Base-by-base conservation (phyloP, 345 rosid genomes). In the Brassica cretica region DNA sequence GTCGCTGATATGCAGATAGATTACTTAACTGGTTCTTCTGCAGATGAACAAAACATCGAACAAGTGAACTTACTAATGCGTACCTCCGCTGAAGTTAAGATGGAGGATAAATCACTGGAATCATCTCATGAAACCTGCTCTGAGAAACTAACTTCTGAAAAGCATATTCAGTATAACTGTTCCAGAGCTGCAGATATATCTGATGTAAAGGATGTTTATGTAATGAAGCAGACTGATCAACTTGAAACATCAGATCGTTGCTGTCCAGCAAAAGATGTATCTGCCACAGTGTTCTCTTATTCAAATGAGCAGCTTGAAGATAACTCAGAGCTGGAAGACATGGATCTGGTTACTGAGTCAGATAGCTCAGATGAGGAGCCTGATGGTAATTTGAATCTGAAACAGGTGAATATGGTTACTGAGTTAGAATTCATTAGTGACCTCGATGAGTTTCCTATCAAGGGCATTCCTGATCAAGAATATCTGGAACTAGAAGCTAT, bases 281-380 rank as follows among this genome's bases (percentile, higher is more conserved):
- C 76, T 66, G 18, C 61, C 15, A 56, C 66, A 27, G 78, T 58
- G 66, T 71, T 55, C 27, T 72, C 70, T 24, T 63, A 51, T 63
- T 70, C 64, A 51, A 63, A 33, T 64, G 71, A 56, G 76, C 67
- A 71, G 72, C 37, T 58, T 18, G 76, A 56, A 41, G 81, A 77
- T 72, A 58, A 72, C 64, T 72, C 69, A 66, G 81, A 66, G 68
- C 56, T 78, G 63, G 77, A 72, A 44, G 81, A 78, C 58, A 78
- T 78, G 82, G 82, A 78, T 19, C 56, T 78, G 69, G 77, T 66
- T 60, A 78, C 82, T 60, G 82, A 78, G 49, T 78, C 82, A 24
- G 83, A 72, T 79, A 76, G 79, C 41, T 49, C 41, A 44, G 62
- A 70, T 58, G 76, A 60, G 82, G 78, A 68, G 68, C 75, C 70